A percentile compares a stretch with the other conserved stretches of the same genome.
These are phyloP conservation scores for Pseudognaphalium luteoalbum DNA, from an alignment of 129 eudicot species.

Conservation along the genomic window DNA sequence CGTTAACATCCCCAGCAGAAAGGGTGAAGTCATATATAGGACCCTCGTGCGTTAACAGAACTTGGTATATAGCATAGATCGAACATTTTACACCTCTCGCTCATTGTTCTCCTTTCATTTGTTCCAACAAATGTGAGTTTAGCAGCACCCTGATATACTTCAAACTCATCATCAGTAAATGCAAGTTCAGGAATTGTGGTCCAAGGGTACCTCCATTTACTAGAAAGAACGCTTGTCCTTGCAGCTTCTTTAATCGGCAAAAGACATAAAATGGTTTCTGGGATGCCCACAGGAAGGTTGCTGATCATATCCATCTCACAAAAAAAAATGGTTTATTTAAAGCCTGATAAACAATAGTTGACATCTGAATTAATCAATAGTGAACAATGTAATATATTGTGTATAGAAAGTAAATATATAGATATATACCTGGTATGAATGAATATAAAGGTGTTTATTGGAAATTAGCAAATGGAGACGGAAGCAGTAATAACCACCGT, in stretches of 20 bases:
- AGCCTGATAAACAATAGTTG: neutral
- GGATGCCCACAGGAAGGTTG: neutral
- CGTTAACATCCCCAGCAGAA: neutral
- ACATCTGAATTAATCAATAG: no score
- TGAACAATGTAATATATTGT: neutral
- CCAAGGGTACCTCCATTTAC: constrained; percentile 7
- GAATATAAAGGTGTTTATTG: no score
- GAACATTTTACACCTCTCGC: neutral
- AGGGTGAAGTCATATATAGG: constrained; percentile 3
- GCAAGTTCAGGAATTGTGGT: neutral
- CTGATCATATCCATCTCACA: neutral
- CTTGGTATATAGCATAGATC: neutral
- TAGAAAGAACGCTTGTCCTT: neutral
- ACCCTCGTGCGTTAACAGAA: neutral
- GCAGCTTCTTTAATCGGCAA: neutral
- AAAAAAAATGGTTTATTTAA: neutral
- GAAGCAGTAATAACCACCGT: no score
- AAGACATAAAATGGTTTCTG: neutral
- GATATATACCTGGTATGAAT: no score
- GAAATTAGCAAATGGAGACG: no score
- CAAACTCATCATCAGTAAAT: neutral
- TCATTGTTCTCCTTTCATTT: neutral
- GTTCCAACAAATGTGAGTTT: no score
- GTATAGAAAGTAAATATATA: neutral
- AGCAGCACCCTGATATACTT: neutral